phyloP scores from a whole-genome alignment of 179 eudicot species.

The Patellifolia procumbens region DNA sequence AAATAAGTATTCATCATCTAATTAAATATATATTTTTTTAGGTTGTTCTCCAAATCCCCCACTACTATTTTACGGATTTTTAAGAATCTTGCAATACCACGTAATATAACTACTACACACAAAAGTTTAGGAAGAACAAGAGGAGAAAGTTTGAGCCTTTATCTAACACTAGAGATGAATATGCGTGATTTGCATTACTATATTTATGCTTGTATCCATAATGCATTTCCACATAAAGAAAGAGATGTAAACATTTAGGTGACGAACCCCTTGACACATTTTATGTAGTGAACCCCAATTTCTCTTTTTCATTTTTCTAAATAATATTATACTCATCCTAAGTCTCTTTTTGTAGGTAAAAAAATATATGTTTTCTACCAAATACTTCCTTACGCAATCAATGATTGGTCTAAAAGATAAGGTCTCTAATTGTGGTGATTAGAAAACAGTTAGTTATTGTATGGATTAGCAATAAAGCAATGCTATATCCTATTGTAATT shows the following conservation, averaged over 20 bases:
- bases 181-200: slow-evolving; percentile 19
- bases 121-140: not conserved
- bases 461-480: slow-evolving; percentile 21
- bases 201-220: slow-evolving; percentile 15
- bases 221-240: slow-evolving; percentile 29
- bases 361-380: slow-evolving; percentile 31
- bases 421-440: slow-evolving; percentile 17
- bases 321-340: slow-evolving; percentile 7
- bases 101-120: too few species aligned
- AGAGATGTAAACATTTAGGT: slow-evolving; percentile 30
- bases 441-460: slow-evolving; percentile 22
- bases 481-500: slow-evolving; percentile 13
- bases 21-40: too few species aligned
- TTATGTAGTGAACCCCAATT: too few species aligned
- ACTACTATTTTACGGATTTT: too few species aligned
- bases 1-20: too few species aligned
- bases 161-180: slow-evolving; percentile 10
- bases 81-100: too few species aligned
- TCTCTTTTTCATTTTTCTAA: not conserved
- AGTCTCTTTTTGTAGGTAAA: slow-evolving; percentile 21
- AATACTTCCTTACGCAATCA: slow-evolving; percentile 27
- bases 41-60: too few species aligned
- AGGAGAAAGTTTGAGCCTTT: slow-evolving; percentile 5
- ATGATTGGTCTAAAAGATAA: slow-evolving; percentile 31
- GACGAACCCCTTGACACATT: slow-evolving; percentile 26